Base-by-base conservation (phyloP, 345 rosid species). In the Microcos paniculata region DNA sequence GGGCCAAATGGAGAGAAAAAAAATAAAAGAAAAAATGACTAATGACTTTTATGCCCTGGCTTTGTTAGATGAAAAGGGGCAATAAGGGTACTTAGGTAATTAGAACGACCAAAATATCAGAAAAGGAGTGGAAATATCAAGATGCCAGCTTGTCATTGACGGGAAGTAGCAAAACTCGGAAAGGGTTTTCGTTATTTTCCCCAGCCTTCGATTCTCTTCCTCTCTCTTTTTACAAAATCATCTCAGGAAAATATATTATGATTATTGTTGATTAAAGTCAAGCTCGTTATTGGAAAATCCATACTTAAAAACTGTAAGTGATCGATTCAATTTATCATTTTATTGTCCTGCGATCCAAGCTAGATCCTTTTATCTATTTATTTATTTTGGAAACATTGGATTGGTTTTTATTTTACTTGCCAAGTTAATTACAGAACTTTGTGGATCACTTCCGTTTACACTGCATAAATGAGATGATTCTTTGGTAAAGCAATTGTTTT, bases 131-230 rank as follows among this genome's bases (percentile, higher is more conserved):
- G 72, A 57, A 3, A 45, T 9, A 76, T 71, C 38, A 73, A 62
- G 58, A 49, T 71, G 78, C 83, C 83, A 79, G 7, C 82, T 72
- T 65, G 70, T 62, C 48, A 18, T n/a, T 4, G 67, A 71, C 62
- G 30, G 52, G 45, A 43, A 24, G 59, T 40, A 57, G 62, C 46
- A 67, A 49, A 77, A 45, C n/a, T 11, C 42, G 70, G 48, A 30
- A 48, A 63, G 51, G 7, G 57, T 13, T 28, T 31, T 67, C 73
- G 33, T 10, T 26, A 26, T 19, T 31, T 57, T 42, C 4, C 30
- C 18, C 4, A 21, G 2, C 43, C 33, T 57, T 70, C 56, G 18
- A 57, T n/a, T 24, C 35, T 63, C 71, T 70, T 16, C 78, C 24
- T 71, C 26, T 74, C 33, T 56, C 12, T 23, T 51, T 42, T 26